Evolutionary conservation across 352 stramenopile species (phyloP).

Genomic region (Phytopythium delawarense): DNA sequence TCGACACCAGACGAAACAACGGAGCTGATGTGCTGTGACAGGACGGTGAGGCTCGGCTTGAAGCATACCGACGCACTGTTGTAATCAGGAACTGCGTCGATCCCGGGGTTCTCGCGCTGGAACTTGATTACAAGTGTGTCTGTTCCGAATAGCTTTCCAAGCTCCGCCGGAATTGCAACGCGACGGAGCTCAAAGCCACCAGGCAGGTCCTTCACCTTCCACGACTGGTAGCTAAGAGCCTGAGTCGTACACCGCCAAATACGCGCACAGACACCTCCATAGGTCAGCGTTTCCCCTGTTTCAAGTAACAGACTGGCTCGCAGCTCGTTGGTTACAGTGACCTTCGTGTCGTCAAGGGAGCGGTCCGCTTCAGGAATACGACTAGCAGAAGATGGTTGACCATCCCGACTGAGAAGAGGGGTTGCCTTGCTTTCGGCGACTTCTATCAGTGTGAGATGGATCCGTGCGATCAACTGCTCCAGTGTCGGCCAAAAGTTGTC

Average conservation of each 20-base stretch:
- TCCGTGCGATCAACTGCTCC: constrained; percentile 23
- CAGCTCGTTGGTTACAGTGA: constrained; percentile 34
- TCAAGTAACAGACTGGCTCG: constrained; percentile 19
- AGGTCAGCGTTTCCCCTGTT: constrained; percentile 15
- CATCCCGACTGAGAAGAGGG: background rate
- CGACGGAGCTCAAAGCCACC: constrained; percentile 25
- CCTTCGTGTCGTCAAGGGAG: constrained; percentile 9
- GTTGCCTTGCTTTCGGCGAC: background rate
- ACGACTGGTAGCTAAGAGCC: constrained; percentile 17
- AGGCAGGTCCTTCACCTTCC: constrained; percentile 28
- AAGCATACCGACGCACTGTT: constrained; percentile 31
- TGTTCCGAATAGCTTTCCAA: constrained; percentile 40
- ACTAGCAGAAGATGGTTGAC: background rate
- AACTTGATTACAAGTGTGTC: constrained; percentile 39
- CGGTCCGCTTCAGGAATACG: background rate
- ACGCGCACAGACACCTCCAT: constrained; percentile 26
- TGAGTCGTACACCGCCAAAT: constrained; percentile 39
- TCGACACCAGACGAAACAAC: background rate
- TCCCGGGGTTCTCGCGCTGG: constrained; percentile 10
- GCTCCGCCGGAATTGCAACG: constrained; percentile 33
- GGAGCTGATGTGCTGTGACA: constrained; percentile 60
- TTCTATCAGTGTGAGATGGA: constrained; percentile 15
- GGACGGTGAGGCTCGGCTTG: constrained; percentile 34
- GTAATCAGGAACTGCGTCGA: constrained; percentile 12
- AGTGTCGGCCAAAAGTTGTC: constrained; percentile 43